Percentiles rank a stretch among this genome's conserved stretches.
These are phyloP conservation scores for Medicago truncatula DNA, from an alignment of 306 rosid genomes.

Conservation along the genomic window DNA sequence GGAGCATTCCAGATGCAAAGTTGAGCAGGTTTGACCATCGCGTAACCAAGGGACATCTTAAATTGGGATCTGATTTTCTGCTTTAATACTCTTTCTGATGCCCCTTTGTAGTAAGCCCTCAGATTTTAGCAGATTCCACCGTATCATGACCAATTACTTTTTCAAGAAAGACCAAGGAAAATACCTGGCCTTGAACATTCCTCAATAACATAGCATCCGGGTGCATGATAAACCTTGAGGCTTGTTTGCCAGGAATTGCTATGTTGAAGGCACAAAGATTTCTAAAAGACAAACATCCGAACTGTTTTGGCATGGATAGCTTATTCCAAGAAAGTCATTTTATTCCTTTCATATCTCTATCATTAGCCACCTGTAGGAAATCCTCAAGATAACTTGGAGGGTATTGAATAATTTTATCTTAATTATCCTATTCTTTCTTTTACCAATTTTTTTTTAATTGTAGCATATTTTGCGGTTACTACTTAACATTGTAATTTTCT, in stretches of 20 bases:
- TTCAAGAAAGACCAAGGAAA: not conserved
- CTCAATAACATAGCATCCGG: not conserved
- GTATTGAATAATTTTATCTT: not conserved
- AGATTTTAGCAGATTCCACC: too few relatives aligned
- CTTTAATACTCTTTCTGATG: too few relatives aligned
- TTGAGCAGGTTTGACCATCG: not conserved
- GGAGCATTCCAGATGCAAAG: too few relatives aligned
- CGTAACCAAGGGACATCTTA: not conserved
- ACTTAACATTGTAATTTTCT: not conserved
- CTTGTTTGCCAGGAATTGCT: not conserved
- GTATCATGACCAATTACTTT: not conserved
- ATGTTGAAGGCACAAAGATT: not conserved
- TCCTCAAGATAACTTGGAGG: slow-evolving; percentile 15
- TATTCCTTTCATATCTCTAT: not conserved
- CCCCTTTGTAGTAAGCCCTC: too few relatives aligned
- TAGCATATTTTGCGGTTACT: not conserved
- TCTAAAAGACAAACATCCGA: not conserved
- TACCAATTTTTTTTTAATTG: slow-evolving; percentile 9
- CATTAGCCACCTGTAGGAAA: not conserved
- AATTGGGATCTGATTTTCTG: too few relatives aligned
- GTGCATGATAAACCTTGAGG: not conserved
- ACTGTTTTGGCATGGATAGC: not conserved
- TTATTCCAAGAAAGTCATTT: not conserved
- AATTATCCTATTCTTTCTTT: not conserved
- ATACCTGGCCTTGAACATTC: not conserved